These are phyloP conservation scores for Fusarium tanahbumbuense DNA, from an alignment of 2,329 filamentous ascomycete genomes.

Conservation along the genomic window DNA sequence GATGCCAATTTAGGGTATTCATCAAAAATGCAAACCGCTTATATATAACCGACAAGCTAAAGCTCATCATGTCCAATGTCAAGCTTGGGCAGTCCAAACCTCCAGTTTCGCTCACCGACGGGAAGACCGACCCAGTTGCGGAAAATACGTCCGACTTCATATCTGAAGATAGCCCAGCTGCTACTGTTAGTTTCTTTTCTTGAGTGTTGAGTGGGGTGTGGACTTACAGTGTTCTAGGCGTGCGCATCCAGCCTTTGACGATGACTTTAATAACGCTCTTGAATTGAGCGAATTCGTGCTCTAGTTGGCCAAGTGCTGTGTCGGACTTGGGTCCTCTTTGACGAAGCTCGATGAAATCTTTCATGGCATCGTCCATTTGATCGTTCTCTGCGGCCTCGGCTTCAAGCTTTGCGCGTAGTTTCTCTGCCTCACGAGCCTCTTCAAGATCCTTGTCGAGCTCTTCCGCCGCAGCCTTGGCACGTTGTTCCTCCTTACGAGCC, in stretches of 20 bases:
- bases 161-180: conserved; percentile 58
- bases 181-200: conserved; percentile 1
- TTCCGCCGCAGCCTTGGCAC: conserved; percentile 44
- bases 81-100: conserved; percentile 57
- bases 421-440: conserved; percentile 51
- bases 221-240: conserved; percentile 78
- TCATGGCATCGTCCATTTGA: conserved; percentile 55
- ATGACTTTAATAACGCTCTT: conserved; percentile 74
- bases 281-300: conserved; percentile 72
- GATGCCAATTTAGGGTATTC: neutral
- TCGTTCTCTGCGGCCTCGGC: conserved; percentile 49
- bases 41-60: conserved; percentile 40
- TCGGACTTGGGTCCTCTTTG: conserved; percentile 49
- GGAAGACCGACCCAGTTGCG: conserved; percentile 66
- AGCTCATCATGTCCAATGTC: conserved; percentile 60
- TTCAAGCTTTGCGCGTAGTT: conserved; percentile 41
- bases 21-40: conserved; percentile 2
- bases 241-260: conserved; percentile 73
- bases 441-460: conserved; percentile 48
- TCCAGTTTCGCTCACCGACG: conserved; percentile 61
- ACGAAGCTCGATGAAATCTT: conserved; percentile 47
- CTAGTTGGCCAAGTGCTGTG: conserved; percentile 66
- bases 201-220: neutral
- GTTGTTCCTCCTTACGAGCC: conserved; percentile 49
- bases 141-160: conserved; percentile 60